phyloP scores from a whole-genome alignment of 148 eudicot genomes.

The Polygonum aviculare region DNA sequence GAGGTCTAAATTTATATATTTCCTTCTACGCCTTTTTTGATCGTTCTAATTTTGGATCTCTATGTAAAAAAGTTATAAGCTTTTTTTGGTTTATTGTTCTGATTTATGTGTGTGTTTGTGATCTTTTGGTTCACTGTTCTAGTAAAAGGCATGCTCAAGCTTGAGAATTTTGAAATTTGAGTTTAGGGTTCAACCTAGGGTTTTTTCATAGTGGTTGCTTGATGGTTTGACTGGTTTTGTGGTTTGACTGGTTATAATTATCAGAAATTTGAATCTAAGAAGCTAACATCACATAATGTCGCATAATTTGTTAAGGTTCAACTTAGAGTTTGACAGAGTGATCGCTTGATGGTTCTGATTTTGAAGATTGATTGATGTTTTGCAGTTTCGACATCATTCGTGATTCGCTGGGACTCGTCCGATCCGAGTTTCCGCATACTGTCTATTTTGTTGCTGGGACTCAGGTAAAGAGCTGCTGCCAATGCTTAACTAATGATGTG shows the following conservation, averaged over 20 bases:
- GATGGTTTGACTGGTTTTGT: too few relatives aligned
- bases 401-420: constrained; percentile 75
- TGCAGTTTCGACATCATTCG: constrained; percentile 84
- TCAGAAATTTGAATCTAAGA: background rate
- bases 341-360: background rate
- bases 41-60: background rate
- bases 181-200: too few relatives aligned
- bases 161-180: background rate
- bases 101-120: background rate
- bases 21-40: background rate
- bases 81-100: background rate
- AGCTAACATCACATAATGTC: background rate
- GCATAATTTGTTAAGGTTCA: background rate
- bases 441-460: constrained; percentile 74
- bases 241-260: background rate
- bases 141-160: background rate
- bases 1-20: constrained; percentile 30
- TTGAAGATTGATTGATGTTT: constrained; percentile 8
- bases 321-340: background rate
- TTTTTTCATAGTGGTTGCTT: too few relatives aligned
- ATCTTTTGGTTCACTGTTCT: too few relatives aligned
- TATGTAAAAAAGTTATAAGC: too few relatives aligned
- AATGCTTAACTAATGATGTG: background rate
- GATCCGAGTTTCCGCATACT: constrained; percentile 88
- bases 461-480: constrained; percentile 46